Conservation (phyloP, 2,329 filamentous ascomycete species). For the Neonectria sp. region DNA sequence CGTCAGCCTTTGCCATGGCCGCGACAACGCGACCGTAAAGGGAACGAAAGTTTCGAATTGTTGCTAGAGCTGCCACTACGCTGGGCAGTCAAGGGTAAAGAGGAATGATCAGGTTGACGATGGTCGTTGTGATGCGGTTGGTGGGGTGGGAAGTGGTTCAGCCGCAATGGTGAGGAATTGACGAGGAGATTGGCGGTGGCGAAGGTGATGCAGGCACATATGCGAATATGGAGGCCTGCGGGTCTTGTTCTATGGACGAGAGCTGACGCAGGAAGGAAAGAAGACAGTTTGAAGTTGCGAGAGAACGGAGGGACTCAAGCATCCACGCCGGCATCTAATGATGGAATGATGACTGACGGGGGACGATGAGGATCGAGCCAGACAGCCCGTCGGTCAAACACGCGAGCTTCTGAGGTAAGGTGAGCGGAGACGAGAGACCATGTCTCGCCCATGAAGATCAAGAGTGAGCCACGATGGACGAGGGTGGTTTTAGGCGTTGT, state of each 20-base stretch:
- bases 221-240: slow-evolving; percentile 35
- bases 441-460: slow-evolving; percentile 34
- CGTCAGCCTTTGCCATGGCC: slow-evolving; percentile 53
- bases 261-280: slow-evolving; percentile 28
- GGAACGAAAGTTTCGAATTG: neutral
- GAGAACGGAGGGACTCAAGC: slow-evolving; percentile 29
- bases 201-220: slow-evolving; percentile 34
- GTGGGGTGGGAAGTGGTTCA: slow-evolving; percentile 25
- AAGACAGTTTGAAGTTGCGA: slow-evolving; percentile 35
- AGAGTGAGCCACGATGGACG: slow-evolving; percentile 32
- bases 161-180: slow-evolving; percentile 32
- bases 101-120: slow-evolving; percentile 25
- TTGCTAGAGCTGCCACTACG: slow-evolving; percentile 3
- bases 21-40: slow-evolving; percentile 36
- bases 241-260: slow-evolving; percentile 33
- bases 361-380: slow-evolving; percentile 29
- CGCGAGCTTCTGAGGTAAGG: slow-evolving; percentile 30
- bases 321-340: slow-evolving; percentile 36
- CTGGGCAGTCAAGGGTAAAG: neutral
- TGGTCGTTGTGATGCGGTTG: slow-evolving; percentile 27
- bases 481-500: slow-evolving; percentile 38
- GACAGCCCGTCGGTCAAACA: slow-evolving; percentile 37
- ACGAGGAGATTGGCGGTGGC: slow-evolving; percentile 31
- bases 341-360: slow-evolving; percentile 34
- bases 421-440: slow-evolving; percentile 33